Evolutionary conservation across 495 filamentous ascomycete species (phyloP), one percentile per base, ranked within the genome.

Genomic region (Lindgomyces ingoldianus): DNA sequence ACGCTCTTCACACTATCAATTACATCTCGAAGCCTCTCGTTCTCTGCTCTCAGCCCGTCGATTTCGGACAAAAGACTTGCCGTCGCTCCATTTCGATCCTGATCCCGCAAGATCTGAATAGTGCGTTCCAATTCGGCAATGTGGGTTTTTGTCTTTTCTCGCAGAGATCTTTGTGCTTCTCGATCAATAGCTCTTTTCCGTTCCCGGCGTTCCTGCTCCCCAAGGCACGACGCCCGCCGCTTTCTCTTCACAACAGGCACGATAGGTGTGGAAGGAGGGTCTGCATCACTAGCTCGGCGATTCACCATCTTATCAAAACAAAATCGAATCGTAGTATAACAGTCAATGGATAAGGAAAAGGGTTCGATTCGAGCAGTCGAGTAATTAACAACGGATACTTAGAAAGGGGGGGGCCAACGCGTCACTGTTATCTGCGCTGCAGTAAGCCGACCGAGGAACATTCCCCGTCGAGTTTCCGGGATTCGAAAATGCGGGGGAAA

Each of bases 121-220:
- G 65, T 63, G n/a, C 60, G 52, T 44, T 68, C 65, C 12, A 68
- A 53, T 36, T 68, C 65, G 3, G 65, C 65, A 39, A 68, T 68
- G 21, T 68, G 65, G 1, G 65, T 63, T 25, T 68, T 68, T 11
- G 65, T 68, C 26, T 68, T 68, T 48, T 68, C 65, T 25, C 65
- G 39, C 36, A 68, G 49, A 2, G 57, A 62, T 21, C 65, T 21
- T 39, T 68, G 65, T n/a, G 65, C 65, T 47, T 68, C 65, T 14
- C 65, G 52, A 48, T 68, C 65, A 26, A 68, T 68, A 8, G 65
- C 59, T 39, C 65, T 39, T 57, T 68, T 68, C 18, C 65, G 60
- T 27, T 68, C 65, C n/a, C 65, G 19, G 12, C 65, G 52, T 50
- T 68, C 65, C 36, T 68, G 65, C 60, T 68, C 65, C 21, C 65